phyloP scores from a whole-genome alignment of 1,284 basidiomycete species.

The Ustilago vetiveriae region DNA sequence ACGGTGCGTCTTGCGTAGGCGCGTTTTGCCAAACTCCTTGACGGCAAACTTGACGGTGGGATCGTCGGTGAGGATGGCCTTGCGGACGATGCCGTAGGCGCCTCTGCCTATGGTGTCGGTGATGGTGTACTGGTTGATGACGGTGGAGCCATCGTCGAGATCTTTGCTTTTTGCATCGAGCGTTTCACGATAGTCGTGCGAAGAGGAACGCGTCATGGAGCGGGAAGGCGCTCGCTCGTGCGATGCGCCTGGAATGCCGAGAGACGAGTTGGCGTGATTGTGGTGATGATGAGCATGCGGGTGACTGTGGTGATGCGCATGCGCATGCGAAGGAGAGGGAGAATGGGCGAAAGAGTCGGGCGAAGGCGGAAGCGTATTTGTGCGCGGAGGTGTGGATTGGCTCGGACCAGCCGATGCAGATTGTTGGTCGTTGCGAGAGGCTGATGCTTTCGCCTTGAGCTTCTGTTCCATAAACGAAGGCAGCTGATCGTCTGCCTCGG shows the following conservation, averaged over 20 bases:
- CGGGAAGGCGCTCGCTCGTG: constrained; percentile 24
- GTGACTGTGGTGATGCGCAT: constrained; percentile 8
- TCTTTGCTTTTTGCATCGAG: constrained; percentile 61
- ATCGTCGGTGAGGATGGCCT: constrained; percentile 51
- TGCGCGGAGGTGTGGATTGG: constrained; percentile 10
- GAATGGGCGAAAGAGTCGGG: constrained; percentile 2
- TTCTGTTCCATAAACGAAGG: constrained; percentile 36
- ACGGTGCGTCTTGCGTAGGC: constrained; percentile 54
- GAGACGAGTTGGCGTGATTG: constrained; percentile 11
- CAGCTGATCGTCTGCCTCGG: constrained; percentile 36
- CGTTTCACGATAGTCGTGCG: constrained; percentile 54
- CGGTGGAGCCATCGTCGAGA: constrained; percentile 59
- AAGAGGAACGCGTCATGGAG: constrained; percentile 34
- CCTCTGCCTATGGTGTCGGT: constrained; percentile 60
- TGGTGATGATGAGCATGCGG: constrained; percentile 5
- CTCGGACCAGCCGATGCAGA: constrained; percentile 30
- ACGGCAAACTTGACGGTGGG: constrained; percentile 45
- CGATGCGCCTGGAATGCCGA: constrained; percentile 17
- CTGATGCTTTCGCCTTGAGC: constrained; percentile 2
- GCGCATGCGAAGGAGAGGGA: too few species aligned
- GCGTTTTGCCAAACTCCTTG: constrained; percentile 66
- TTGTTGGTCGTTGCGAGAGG: background rate
- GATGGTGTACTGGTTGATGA: constrained; percentile 66
- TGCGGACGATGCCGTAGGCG: constrained; percentile 59
- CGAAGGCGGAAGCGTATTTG: constrained; percentile 15